These are phyloP conservation scores for Paxillus rubicundulus DNA, from an alignment of 768 basidiomycete genomes.

Conservation along the genomic window DNA sequence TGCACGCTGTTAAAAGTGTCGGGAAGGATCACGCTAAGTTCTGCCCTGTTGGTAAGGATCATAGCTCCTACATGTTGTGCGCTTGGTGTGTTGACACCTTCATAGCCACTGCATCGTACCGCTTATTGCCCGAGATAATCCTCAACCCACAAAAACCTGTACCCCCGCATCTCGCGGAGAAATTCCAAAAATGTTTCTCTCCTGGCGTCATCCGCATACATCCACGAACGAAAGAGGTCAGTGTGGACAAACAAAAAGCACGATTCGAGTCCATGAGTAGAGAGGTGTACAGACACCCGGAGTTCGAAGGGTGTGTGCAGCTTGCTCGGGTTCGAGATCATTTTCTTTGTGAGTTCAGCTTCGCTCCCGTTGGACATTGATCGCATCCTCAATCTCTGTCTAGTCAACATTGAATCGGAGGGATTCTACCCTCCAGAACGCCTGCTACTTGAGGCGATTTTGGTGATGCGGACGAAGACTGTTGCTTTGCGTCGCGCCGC, in stretches of 20 bases:
- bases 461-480: slow-evolving; percentile 82
- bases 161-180: slow-evolving; percentile 69
- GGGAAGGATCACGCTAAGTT: slow-evolving; percentile 97
- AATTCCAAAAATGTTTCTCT: slow-evolving; percentile 88
- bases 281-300: slow-evolving; percentile 88
- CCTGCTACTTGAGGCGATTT: slow-evolving; percentile 74
- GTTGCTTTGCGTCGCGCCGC: slow-evolving; percentile 55
- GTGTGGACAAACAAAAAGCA: slow-evolving; percentile 61
- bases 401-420: slow-evolving; percentile 86
- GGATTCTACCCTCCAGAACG: slow-evolving; percentile 85
- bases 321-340: slow-evolving; percentile 85
- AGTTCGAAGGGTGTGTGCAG: slow-evolving; percentile 82
- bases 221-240: slow-evolving; percentile 54
- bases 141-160: slow-evolving; percentile 71
- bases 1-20: slow-evolving; percentile 90
- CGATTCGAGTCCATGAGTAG: slow-evolving; percentile 87
- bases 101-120: slow-evolving; percentile 91
- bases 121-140: slow-evolving; percentile 80
- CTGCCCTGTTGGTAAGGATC: slow-evolving; percentile 78
- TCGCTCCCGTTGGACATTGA: neutral
- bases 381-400: slow-evolving; percentile 26
- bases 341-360: slow-evolving; percentile 74
- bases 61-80: neutral
- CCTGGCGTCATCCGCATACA: slow-evolving; percentile 72
- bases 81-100: neutral